Evolutionary conservation across 371 early-diverging fungal genomes (phyloP).

Genomic region (Rhizomucor pusillus): DNA sequence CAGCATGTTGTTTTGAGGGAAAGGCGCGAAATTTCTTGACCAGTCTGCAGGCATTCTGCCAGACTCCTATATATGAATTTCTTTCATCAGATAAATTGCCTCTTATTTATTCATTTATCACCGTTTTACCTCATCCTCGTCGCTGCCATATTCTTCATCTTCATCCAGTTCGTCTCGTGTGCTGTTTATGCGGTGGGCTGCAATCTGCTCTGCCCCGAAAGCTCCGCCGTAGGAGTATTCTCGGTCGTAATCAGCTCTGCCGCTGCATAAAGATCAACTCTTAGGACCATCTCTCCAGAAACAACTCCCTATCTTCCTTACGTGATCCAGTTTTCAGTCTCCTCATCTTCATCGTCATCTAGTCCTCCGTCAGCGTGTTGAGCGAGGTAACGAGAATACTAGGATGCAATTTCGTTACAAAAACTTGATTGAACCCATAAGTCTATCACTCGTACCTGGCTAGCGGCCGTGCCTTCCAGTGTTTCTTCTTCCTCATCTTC

Average conservation of each 20-base stretch:
- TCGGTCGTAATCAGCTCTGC: slow-evolving; percentile 24
- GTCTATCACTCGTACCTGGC: slow-evolving; percentile 11
- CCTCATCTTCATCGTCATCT: slow-evolving; percentile 31
- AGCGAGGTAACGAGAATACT: slow-evolving; percentile 20
- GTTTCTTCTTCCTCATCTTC: slow-evolving; percentile 28
- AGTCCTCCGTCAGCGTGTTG: slow-evolving; percentile 15
- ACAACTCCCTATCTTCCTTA: slow-evolving; percentile 7
- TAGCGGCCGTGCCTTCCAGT: slow-evolving; percentile 15
- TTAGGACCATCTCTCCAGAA: too few species aligned
- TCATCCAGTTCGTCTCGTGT: slow-evolving; percentile 17
- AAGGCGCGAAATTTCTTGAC: slow-evolving; percentile 22
- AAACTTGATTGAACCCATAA: background rate
- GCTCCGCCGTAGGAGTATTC: slow-evolving; percentile 21
- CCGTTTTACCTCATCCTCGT: slow-evolving; percentile 21
- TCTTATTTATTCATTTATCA: background rate
- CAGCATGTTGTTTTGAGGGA: slow-evolving; percentile 22
- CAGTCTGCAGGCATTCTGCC: slow-evolving; percentile 19
- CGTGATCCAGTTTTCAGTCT: slow-evolving; percentile 32
- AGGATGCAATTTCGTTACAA: background rate
- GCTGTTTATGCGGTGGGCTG: slow-evolving; percentile 6
- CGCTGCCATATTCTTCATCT: slow-evolving; percentile 24
- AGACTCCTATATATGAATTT: slow-evolving; percentile 6
- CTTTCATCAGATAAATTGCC: background rate
- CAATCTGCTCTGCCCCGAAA: slow-evolving; percentile 11
- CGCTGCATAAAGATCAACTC: slow-evolving; percentile 9